phyloP scores from a whole-genome alignment of 73 alveolate genomes.

The Uronychia setigera region DNA sequence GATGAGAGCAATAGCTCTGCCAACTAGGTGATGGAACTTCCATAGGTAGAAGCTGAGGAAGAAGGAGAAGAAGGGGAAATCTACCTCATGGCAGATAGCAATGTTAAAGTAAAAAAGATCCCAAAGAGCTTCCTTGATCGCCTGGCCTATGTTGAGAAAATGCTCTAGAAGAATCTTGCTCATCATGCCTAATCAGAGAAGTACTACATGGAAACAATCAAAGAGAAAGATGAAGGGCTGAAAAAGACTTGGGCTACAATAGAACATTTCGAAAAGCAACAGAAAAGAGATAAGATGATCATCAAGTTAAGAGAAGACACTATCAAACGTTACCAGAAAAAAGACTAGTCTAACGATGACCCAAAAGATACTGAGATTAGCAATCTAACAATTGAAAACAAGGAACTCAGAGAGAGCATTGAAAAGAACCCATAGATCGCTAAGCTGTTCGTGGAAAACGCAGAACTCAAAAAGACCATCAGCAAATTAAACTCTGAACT shows the following conservation, averaged over 20 bases:
- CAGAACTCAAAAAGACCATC: not conserved
- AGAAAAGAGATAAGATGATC: constrained; percentile 34
- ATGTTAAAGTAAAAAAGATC: not conserved
- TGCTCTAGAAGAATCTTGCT: constrained; percentile 10
- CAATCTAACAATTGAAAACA: not conserved
- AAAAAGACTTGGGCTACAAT: constrained; percentile 7
- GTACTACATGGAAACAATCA: constrained; percentile 6
- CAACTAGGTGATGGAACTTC: not conserved
- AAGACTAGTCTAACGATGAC: not conserved
- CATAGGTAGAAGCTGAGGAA: no score
- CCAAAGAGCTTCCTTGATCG: not conserved
- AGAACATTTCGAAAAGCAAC: constrained; percentile 20
- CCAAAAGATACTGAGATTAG: not conserved
- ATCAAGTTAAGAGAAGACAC: constrained; percentile 37
- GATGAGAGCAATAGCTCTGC: not conserved
- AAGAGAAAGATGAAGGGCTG: constrained; percentile 14
- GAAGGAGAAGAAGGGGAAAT: constrained; percentile 4
- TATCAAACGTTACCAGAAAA: constrained; percentile 1
- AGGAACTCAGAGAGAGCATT: not conserved
- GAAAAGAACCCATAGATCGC: not conserved
- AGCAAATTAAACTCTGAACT: not conserved
- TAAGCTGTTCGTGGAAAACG: not conserved
- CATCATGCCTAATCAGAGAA: not conserved
- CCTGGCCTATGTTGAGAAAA: constrained; percentile 6
- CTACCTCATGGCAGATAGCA: not conserved